Evolutionary conservation across 2,329 filamentous ascomycete genomes (phyloP), one percentile per base, ranked within the genome.

Genomic region (Teratosphaeria destructans): DNA sequence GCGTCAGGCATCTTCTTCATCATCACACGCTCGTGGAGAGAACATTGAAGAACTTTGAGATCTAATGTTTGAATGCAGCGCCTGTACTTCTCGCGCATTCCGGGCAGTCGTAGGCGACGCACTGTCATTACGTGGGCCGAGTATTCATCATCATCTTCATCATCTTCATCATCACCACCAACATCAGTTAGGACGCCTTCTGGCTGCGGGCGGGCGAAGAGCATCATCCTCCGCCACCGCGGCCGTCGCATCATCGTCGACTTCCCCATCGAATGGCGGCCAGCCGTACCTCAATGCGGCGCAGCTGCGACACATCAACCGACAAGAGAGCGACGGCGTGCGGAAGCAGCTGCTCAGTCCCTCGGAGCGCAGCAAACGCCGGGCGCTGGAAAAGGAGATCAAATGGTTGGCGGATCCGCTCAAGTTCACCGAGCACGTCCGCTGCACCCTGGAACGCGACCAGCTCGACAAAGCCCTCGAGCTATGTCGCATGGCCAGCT

Each of bases 401-500:
- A 71, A 80, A 54, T 84, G 82, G 73, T 72, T 90, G 60, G 74
- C 79, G 19, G 91, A 96, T 70, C 88, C 89, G 1, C 78, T 86
- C 63, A 85, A 87, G 66, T 81, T 97, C 60, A 86, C 85, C 47
- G 76, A 86, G 43, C 84, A 87, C 57, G 85, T 95, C 52, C 77
- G 78, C 57, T 77, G 78, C 56, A 77, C 84, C 19, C 76, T 97
- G 55, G 71, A 71, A 5, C 79, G 81, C 60, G 81, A 81, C 52
- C 78, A 85, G 35, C 81, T 81, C 43, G 82, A 85, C 2, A 85
- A 90, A 68, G 90, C 91, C 29, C 73, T 87, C 52, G 76, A 83
- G 23, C 72, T 95, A 61, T 82, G 87, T 43, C 84, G 87, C 60
- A 78, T 81, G 65, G 87, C 87, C n/a, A 90, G 85, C 72, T 84